Evolutionary conservation across 345 rosid species (phyloP), one percentile per base, ranked within the genome.

Genomic region (Eutrema yunnanense): DNA sequence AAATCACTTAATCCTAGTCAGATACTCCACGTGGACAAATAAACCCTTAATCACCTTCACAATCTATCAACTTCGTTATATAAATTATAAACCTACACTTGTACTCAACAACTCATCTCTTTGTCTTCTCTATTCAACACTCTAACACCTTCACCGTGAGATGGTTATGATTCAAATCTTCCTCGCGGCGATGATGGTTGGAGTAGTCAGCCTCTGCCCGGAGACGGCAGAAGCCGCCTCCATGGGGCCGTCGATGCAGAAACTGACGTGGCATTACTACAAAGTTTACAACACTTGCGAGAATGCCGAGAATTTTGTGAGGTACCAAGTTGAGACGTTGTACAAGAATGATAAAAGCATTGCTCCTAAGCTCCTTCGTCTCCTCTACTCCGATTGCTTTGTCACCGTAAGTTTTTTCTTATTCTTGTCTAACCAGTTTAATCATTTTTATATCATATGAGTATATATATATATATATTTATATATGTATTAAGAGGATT

Each of bases 331-430:
- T 5, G 50, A 66, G 42, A 0, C 0, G 33, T 49, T 69, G 48
- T 87, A 82, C 73, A n/a, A 79, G 16, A 5, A 50, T 0, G 97
- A 86, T 57, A 80, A 30, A 34, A 79, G 66, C 75, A 73, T 88
- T 47, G 72, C 88, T 1, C 79, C 94, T n/a, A 89, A 89, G 83
- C 87, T 89, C 38, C 84, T 87, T 29, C 83, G 88, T 60, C 78
- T 89, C 78, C 86, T 86, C 54, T 87, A 86, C 80, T 73, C 96
- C 0, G 97, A 92, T 51, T 92, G 96, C 77, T 79, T 89, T 5
- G 83, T 85, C 16, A 67, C 83, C 19, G 96, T 89, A 81, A 1
- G 84, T 62, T 9, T 40, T 6, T 19, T 12, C 16, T 16, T 66
- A 4, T 29, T 22, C 2, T 56, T 44, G 37, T 11, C 14, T 12